Evolutionary conservation across 371 early-diverging fungal species (phyloP).

Genomic region (Zopfochytrium polystomum): DNA sequence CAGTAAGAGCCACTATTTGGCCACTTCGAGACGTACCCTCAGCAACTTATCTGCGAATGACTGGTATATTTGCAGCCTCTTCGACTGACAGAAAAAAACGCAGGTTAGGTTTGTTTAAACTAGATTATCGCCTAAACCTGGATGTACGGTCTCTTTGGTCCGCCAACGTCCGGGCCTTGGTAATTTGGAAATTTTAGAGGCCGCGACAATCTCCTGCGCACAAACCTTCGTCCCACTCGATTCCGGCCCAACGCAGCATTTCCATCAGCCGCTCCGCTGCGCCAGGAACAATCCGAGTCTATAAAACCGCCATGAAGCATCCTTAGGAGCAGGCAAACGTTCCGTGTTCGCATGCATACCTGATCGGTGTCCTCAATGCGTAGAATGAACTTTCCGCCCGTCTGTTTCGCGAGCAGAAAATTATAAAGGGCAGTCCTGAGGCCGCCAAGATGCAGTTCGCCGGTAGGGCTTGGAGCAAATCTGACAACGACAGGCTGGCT

Average conservation of each 20-base stretch:
- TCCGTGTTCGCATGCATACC: slow-evolving; percentile 42
- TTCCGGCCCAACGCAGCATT: slow-evolving; percentile 74
- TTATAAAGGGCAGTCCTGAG: slow-evolving; percentile 91
- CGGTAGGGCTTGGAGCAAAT: slow-evolving; percentile 95
- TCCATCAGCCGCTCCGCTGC: slow-evolving; percentile 67
- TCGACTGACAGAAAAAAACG: slow-evolving; percentile 56
- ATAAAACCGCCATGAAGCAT: too few species aligned
- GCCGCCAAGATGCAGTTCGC: slow-evolving; percentile 89
- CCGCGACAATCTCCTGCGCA: too few species aligned
- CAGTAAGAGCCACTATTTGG: too few species aligned
- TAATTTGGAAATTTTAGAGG: slow-evolving; percentile 8
- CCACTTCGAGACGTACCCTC: too few species aligned
- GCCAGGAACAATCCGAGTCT: slow-evolving; percentile 75
- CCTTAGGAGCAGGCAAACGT: too few species aligned
- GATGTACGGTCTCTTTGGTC: too few species aligned
- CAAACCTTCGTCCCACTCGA: slow-evolving; percentile 74
- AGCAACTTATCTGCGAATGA: slow-evolving; percentile 66
- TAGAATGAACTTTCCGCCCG: slow-evolving; percentile 74
- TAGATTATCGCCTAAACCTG: too few species aligned
- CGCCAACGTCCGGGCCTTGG: too few species aligned
- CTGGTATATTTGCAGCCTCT: slow-evolving; percentile 70
- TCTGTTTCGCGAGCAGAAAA: slow-evolving; percentile 74
- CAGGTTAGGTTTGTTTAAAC: slow-evolving; percentile 50
- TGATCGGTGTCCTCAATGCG: slow-evolving; percentile 95
- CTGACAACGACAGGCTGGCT: slow-evolving; percentile 68